Conservation (phyloP, 2,329 filamentous ascomycete genomes). For the Trichoderma gracile region DNA sequence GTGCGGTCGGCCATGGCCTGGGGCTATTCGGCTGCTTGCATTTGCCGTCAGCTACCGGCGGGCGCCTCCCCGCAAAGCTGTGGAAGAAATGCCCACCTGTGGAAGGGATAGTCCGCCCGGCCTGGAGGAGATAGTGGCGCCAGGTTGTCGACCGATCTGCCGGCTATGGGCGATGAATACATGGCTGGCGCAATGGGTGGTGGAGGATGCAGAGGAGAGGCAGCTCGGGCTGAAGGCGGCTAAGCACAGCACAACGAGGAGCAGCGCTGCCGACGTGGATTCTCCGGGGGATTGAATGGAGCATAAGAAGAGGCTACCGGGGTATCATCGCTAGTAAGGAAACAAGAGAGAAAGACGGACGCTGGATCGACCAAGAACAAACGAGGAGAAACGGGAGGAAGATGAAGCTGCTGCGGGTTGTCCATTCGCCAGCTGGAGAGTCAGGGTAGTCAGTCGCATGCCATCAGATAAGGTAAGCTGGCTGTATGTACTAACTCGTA, state of each 20-base stretch:
- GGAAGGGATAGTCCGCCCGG: slow-evolving; percentile 59
- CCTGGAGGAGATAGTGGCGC: slow-evolving; percentile 53
- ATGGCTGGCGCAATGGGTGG: slow-evolving; percentile 47
- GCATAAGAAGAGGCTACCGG: slow-evolving; percentile 24
- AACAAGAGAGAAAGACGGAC: slow-evolving; percentile 8
- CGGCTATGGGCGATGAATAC: slow-evolving; percentile 59
- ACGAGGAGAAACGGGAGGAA: not conserved
- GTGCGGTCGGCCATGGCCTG: slow-evolving; percentile 48
- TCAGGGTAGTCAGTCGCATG: slow-evolving; percentile 9
- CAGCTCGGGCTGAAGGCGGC: slow-evolving; percentile 7
- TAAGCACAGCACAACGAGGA: slow-evolving; percentile 8
- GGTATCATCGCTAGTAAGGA: slow-evolving; percentile 50
- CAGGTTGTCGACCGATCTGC: slow-evolving; percentile 67
- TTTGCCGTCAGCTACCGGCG: slow-evolving; percentile 30
- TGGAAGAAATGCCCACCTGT: slow-evolving; percentile 47
- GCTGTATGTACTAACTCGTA: not conserved
- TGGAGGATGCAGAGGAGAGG: not conserved
- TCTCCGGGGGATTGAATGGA: slow-evolving; percentile 20
- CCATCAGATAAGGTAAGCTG: slow-evolving; percentile 1
- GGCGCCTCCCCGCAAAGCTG: not conserved
- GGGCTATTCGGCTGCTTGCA: slow-evolving; percentile 46
- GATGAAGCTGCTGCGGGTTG: not conserved
- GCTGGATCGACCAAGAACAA: slow-evolving; percentile 5
- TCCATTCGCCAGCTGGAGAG: not conserved
- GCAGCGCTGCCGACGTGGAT: slow-evolving; percentile 3